Evolutionary conservation across 2,329 filamentous ascomycete genomes (phyloP), one percentile per base, ranked within the genome.

Genomic region (Neonectria neomacrospora): DNA sequence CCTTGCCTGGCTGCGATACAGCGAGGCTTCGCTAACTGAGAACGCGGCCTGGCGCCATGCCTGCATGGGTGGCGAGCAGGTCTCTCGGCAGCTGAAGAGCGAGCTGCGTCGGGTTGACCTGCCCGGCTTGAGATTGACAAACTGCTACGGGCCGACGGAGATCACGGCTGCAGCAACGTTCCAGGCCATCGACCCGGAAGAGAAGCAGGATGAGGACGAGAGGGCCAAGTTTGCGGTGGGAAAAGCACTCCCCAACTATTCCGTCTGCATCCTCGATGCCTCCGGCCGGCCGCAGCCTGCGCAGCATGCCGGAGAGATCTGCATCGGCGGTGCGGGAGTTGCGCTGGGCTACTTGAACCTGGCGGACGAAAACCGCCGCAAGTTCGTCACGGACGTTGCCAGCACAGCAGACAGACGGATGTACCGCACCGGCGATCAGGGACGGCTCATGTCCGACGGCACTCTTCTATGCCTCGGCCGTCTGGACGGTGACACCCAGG

Each of bases 241-340:
- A 4, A 55, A 58, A 30, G 45, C 70, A 1, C 54, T 75, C 5
- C 69, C 73, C 1, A 79, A 79, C 64, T 74, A 77, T 1, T 74
- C 78, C 1, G 66, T 81, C 2, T 83, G 82, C 61, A 76, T 86
- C 11, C 71, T 85, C 2, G 78, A 83, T 56, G 63, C 70, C 8
- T 58, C 73, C 2, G 63, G 53, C 7, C 53, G 22, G 16, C 67
- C 54, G n/a, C 58, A 59, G 37, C 70, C 60, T 16, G 18, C 47
- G 18, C 66, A 68, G 16, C 59, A 58, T 12, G 47, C 48, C 6
- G 64, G 64, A 37, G 64, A 67, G 30, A 65, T 67, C 20, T 60
- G 57, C 51, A 54, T 63, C 16, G 58, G 58, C 1, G 82, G 82
- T 12, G 71, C 79, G 0, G 79, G 81, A 32, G 76, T 83, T 4